These are phyloP conservation scores for Cryptosporidium felis DNA, from an alignment of 169 alveolate genomes.

Conservation along the genomic window DNA sequence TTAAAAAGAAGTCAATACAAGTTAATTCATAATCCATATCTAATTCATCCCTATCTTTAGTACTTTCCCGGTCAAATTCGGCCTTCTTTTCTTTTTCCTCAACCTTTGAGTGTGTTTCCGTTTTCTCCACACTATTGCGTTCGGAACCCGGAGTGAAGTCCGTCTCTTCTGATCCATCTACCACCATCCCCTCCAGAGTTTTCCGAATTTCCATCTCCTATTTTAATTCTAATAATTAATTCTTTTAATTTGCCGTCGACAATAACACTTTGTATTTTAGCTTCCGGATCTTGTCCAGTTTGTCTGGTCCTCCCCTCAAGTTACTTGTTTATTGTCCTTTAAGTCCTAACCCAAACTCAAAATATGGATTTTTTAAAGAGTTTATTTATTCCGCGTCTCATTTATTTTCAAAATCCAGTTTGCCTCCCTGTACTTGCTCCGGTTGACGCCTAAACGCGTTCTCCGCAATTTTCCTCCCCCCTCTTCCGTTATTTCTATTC, in stretches of 20 bases:
- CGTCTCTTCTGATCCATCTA: constrained; percentile 6
- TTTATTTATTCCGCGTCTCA: constrained; percentile 1
- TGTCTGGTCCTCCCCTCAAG: background rate
- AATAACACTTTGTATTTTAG: background rate
- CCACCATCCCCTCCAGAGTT: background rate
- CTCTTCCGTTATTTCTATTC: constrained; percentile 38
- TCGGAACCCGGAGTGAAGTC: background rate
- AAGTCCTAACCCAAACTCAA: background rate
- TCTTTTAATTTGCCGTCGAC: background rate
- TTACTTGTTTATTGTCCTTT: background rate
- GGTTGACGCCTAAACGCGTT: constrained; percentile 72
- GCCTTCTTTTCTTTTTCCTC: too few species aligned
- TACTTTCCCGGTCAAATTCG: too few species aligned
- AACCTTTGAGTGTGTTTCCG: too few species aligned
- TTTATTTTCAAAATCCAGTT: constrained; percentile 3
- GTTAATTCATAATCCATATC: constrained; percentile 19
- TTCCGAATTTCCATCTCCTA: background rate
- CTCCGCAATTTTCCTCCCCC: constrained; percentile 29
- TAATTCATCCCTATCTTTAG: background rate
- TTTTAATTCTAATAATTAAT: background rate
- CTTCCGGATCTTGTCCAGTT: background rate
- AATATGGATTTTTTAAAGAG: background rate
- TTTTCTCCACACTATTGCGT: background rate
- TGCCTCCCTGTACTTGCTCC: constrained; percentile 66
- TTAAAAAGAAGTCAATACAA: constrained; percentile 51